Base-by-base conservation (phyloP, 208 protist genomes). In the Acanthamoeba sp. region DNA sequence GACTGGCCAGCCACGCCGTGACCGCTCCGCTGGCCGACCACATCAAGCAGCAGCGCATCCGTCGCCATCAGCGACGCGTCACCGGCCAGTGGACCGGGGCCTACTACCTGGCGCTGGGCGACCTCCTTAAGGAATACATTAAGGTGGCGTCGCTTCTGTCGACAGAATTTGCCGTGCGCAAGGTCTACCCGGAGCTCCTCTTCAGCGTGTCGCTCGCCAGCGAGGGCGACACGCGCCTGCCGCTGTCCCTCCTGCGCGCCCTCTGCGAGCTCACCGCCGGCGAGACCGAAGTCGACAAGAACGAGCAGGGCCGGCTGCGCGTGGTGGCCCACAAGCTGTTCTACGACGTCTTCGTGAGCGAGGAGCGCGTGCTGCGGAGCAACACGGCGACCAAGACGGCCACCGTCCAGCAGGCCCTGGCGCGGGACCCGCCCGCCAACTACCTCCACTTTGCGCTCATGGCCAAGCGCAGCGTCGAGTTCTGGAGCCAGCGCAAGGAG, bases 401-500 rank as follows among this genome's bases (percentile, higher is more conserved):
- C 18, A 73, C 64, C 9, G n/a, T 73, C 9, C 27, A 32, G 29
- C 27, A 32, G 29, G 64, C 64, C 7, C 64, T 73, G 4, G 18
- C 64, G 34, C 64, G 36, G 34, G 64, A 73, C 29, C 27, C 27
- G 29, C 64, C 64, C 1, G 27, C 34, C 22, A 7, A 73, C 64
- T 73, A 73, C 64, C 6, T 73, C 34, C 6, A 73, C 64, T 73
- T 73, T 73, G 64, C 64, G 27, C 64, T 73, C 7, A 38, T 40
- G 64, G 64, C 64, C 64, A 73, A 73, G 64, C 64, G 64, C 34
- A 73, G 64, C 34, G 64, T 38, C 34, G 64, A 73, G 27, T 73
- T 73, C 34, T 73, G 64, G 64, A 16, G 29, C 18, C 18, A 36
- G n/a, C 64, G 64, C 64, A 73, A 73, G 64, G 64, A 73, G 64